Evolutionary conservation across 192 early-diverging fungal genomes (phyloP), one percentile per base, ranked within the genome.

Genomic region (Podila clonocystis): DNA sequence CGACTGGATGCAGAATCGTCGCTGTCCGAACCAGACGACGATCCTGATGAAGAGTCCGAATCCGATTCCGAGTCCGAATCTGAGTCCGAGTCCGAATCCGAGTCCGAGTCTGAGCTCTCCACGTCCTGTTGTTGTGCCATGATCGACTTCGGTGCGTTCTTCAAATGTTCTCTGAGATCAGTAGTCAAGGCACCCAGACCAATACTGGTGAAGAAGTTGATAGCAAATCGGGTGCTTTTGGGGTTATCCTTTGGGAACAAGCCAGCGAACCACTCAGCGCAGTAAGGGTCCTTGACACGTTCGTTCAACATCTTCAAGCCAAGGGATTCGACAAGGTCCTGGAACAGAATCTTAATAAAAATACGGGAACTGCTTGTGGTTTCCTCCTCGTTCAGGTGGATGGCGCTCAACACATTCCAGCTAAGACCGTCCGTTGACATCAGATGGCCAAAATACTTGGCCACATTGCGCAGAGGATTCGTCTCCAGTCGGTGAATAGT

Each of bases 121-220:
- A 84, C 87, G 30, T 85, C 85, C 60, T 87, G 85, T n/a, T 83
- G 68, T 72, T 87, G 87, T 20, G 87, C 84, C 90, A 92, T 93
- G 70, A 93, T 91, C 38, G 88, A 65, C 78, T 91, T 93, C 9
- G 92, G 92, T 1, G 87, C 87, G 52, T 76, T 89, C 72, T 92
- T 92, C 29, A 96, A 88, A 74, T 91, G 90, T 72, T 97, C 96
- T 73, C 97, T 92, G 73, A 99, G 86, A 22, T 97, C 96, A 31
- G 96, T 96, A 1, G 97, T 98, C 58, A 99, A 77, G 2, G 91
- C 94, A 73, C 97, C 97, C 31, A 99, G 80, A 22, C 93, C 95
- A 78, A 99, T 97, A 75, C 91, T 93, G 0, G 96, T 98, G 71
- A 95, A 99, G 82, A 97, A 99, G 79, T 99, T 99, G 89, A 99